Evolutionary conservation across 192 early-diverging fungal genomes (phyloP).

Genomic region (Pecoramyces ruminantium): DNA sequence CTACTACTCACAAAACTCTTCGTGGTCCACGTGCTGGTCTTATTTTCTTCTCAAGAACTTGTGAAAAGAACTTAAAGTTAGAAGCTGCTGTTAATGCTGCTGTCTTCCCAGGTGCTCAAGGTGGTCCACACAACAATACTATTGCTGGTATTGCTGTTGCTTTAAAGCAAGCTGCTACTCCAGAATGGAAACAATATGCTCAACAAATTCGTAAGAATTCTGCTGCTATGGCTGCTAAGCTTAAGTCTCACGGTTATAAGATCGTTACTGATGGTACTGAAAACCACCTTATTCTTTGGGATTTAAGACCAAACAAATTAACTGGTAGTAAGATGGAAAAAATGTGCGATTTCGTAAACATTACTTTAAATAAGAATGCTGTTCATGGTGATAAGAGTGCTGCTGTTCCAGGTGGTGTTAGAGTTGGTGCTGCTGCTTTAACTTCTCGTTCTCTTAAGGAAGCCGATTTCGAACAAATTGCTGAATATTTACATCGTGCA

Average conservation of each 20-base stretch:
- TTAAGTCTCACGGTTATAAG: conserved; percentile 74
- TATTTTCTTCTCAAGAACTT: conserved; percentile 87
- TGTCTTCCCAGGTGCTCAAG: conserved; percentile 98
- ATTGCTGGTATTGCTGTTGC: conserved; percentile 96
- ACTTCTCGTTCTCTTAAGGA: conserved; percentile 95
- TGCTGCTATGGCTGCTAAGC: conserved; percentile 57
- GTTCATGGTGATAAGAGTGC: conserved; percentile 92
- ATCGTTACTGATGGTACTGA: conserved; percentile 89
- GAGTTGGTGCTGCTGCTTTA: conserved; percentile 85
- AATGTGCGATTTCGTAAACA: conserved; percentile 91
- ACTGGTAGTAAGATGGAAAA: conserved; percentile 98
- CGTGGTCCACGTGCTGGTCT: conserved; percentile 98
- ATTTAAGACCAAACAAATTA: conserved; percentile 75
- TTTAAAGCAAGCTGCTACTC: conserved; percentile 87
- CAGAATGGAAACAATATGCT: conserved; percentile 86
- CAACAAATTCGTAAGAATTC: conserved; percentile 93
- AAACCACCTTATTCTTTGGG: conserved; percentile 98
- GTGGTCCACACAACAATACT: conserved; percentile 99
- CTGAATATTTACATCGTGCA: conserved; percentile 87
- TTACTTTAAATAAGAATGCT: conserved; percentile 99
- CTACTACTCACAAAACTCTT: conserved; percentile 99
- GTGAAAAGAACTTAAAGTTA: conserved; percentile 48
- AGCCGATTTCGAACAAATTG: conserved; percentile 89
- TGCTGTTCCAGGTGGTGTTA: conserved; percentile 92
- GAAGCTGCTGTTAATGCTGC: conserved; percentile 95